phyloP scores from a whole-genome alignment of 108 stramenopile species.

The Nitzschia sp. region DNA sequence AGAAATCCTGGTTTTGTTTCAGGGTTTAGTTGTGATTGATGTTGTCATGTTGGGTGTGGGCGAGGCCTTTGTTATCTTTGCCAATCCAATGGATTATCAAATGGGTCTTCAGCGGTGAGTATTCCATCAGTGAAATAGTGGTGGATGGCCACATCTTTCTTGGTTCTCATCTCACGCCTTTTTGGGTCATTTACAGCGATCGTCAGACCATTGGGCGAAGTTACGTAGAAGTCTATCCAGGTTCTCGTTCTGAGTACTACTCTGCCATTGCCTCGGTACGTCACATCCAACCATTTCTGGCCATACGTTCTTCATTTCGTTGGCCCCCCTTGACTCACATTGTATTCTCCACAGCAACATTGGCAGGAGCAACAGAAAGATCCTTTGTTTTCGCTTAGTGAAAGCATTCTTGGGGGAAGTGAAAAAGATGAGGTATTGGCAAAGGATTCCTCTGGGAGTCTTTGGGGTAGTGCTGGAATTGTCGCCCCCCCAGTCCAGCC shows the following conservation, averaged over 20 bases:
- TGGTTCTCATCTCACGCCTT: neutral
- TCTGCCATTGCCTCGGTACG: conserved; percentile 82
- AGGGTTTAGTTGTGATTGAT: conserved; percentile 90
- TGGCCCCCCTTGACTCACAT: neutral
- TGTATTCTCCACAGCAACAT: conserved; percentile 46
- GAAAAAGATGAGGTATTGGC: conserved; percentile 1
- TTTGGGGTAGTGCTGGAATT: conserved; percentile 12
- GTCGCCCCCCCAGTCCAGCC: conserved; percentile 12
- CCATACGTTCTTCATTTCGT: too few relatives aligned
- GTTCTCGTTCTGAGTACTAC: conserved; percentile 88
- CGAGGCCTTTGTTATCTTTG: conserved; percentile 90
- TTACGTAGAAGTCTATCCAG: conserved; percentile 88
- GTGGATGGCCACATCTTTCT: neutral
- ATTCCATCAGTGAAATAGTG: neutral
- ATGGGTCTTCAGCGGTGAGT: conserved; percentile 88
- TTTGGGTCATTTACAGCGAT: conserved; percentile 43
- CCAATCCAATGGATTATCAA: conserved; percentile 93
- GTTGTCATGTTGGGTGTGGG: conserved; percentile 77
- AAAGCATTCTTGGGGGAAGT: conserved; percentile 15
- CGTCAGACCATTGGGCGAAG: conserved; percentile 78
- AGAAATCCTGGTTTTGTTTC: conserved; percentile 91
- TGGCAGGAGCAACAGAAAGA: conserved; percentile 61
- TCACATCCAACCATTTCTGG: conserved; percentile 6
- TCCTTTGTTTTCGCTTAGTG: conserved; percentile 17
- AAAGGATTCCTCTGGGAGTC: conserved; percentile 9